Conservation (phyloP, 2,329 filamentous ascomycete genomes). For the Mycosphaerella sp. region DNA sequence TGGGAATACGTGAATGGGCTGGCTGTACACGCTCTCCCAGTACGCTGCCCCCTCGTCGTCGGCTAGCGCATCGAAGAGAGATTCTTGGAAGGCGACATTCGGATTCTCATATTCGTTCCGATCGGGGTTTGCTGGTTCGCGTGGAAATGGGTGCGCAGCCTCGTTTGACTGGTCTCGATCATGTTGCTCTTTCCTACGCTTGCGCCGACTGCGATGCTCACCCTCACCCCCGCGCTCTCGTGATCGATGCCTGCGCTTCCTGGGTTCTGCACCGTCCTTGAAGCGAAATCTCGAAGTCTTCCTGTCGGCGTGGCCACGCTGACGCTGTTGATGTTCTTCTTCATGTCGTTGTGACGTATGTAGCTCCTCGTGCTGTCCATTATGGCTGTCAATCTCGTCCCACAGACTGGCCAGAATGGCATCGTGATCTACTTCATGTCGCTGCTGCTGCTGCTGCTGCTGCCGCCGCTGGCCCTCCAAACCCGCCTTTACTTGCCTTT, state of each 20-base stretch:
- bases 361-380: slow-evolving; percentile 16
- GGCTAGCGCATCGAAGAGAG: slow-evolving; percentile 91
- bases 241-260: slow-evolving; percentile 23
- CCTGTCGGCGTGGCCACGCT: not conserved
- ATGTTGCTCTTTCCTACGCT: slow-evolving; percentile 12
- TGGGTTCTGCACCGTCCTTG: slow-evolving; percentile 24
- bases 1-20: slow-evolving; percentile 79
- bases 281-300: slow-evolving; percentile 28
- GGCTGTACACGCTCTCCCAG: slow-evolving; percentile 95
- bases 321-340: not conserved
- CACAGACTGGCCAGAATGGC: slow-evolving; percentile 30
- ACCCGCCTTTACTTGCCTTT: slow-evolving; percentile 27
- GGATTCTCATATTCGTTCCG: slow-evolving; percentile 47
- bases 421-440: slow-evolving; percentile 27
- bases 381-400: slow-evolving; percentile 33
- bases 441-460: slow-evolving; percentile 4
- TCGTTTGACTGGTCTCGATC: slow-evolving; percentile 7
- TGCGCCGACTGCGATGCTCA: slow-evolving; percentile 10
- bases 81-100: slow-evolving; percentile 78
- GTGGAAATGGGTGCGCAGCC: slow-evolving; percentile 31
- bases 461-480: slow-evolving; percentile 15
- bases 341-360: slow-evolving; percentile 9
- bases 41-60: slow-evolving; percentile 94
- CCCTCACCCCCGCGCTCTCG: slow-evolving; percentile 1
- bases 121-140: slow-evolving; percentile 25